Evolutionary conservation across 1,284 basidiomycete species (phyloP), one percentile per base, ranked within the genome.

Genomic region (Marasmius sp.): DNA sequence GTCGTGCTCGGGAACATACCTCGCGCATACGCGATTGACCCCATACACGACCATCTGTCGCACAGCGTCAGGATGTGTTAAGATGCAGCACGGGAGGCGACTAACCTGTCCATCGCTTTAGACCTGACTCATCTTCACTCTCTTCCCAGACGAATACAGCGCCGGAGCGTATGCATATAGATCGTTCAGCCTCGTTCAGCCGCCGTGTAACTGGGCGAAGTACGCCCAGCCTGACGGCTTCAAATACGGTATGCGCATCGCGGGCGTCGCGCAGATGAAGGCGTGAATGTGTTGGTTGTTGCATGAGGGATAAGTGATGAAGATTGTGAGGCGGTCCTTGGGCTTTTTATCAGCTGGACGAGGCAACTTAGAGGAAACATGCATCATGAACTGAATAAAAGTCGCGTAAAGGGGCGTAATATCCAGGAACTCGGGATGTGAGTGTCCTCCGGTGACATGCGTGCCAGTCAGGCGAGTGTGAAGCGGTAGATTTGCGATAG

Each of bases 101-200:
- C 61, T 18, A 58, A 74, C 73, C 74, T 57, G 85, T 86, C 84
- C 83, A 85, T 64, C 84, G 75, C 70, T 85, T 86, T 61, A 87
- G 72, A 10, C 85, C 84, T 62, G 79, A 78, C 62, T 86, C 85
- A 64, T 86, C 85, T 59, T 86, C 85, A 66, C 82, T 82, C 72
- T 87, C 85, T 68, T 86, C 81, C 86, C 86, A 88, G 60, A 87
- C 84, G 69, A 87, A 88, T 20, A 88, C 77, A 7, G 85, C 80
- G 3, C 87, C 86, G 11, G 86, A 84, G 56, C 77, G 78, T 64
- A 89, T 85, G 66, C 79, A 82, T 61, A 74, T 80, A 10, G 79
- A 75, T 54, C 86, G 74, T 67, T 89, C 86, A 57, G 79, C 74
- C 67, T 87, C 85, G 70, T 87, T 86, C 57, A 87, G 76, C 43